These are phyloP conservation scores for Pseudotsuga menziesii DNA, from an alignment of 75 land plant genomes.

Conservation along the genomic window DNA sequence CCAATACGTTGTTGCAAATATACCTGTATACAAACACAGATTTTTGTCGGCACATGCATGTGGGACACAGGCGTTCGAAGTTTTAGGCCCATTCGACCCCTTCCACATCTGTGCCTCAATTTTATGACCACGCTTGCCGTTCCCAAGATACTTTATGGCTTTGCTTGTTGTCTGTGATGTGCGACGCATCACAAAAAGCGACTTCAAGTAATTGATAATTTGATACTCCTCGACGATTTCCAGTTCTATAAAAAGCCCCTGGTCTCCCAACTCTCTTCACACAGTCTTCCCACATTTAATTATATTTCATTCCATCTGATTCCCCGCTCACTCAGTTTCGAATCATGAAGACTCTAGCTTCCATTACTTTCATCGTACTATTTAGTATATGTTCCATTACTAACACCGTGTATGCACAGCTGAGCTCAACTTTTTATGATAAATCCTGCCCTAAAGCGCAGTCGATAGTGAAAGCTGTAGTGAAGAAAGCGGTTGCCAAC, in stretches of 20 bases:
- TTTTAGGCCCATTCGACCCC: too few relatives aligned
- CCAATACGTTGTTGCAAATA: too few relatives aligned
- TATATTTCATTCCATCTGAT: constrained; percentile 31
- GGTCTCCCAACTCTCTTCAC: neutral
- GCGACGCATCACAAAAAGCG: too few relatives aligned
- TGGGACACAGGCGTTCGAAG: too few relatives aligned
- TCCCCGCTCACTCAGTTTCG: constrained; percentile 33
- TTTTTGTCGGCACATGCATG: too few relatives aligned
- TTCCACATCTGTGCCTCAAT: too few relatives aligned
- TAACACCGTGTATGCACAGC: constrained; percentile 14
- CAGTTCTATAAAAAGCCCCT: neutral
- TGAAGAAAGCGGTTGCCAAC: constrained; percentile 15
- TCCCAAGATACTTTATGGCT: too few relatives aligned
- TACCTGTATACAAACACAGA: too few relatives aligned
- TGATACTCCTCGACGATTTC: too few relatives aligned
- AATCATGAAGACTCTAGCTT: constrained; percentile 40
- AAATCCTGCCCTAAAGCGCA: constrained; percentile 14
- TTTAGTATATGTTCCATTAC: constrained; percentile 20
- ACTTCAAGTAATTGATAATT: too few relatives aligned
- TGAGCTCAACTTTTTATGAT: constrained; percentile 14
- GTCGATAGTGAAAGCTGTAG: constrained; percentile 21
- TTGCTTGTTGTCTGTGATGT: too few relatives aligned
- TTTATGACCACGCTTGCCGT: too few relatives aligned
- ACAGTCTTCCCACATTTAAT: constrained; percentile 39
- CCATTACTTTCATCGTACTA: neutral